Evolutionary conservation across 345 rosid species (phyloP), one percentile per base, ranked within the genome.

Genomic region (Murraya paniculata): DNA sequence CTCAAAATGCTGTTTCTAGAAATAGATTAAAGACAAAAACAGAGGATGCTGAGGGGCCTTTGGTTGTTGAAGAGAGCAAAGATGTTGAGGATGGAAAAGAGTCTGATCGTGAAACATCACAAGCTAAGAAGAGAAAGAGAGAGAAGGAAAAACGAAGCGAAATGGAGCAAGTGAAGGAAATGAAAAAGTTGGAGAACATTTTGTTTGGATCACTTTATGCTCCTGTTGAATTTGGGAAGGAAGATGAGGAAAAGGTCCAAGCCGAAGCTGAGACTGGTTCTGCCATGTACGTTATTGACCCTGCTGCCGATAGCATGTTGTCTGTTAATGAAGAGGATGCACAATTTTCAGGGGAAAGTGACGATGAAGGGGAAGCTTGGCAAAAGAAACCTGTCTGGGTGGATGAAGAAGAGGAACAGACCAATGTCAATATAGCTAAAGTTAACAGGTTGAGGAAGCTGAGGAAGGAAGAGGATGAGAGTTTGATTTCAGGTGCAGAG

Each of bases 361-460:
- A 84, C 53, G 87, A 72, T 41, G 94, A 81, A 58, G 90, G 83
- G 77, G 85, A 74, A 69, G 80, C 65, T 39, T 71, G 77, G 68
- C 73, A 80, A 73, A 88, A 87, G 79, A 85, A 87, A 80, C 88
- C 98, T 66, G 97, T 78, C 2, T 96, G 99, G 98, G 92, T 88
- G 55, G 99, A 96, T 78, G 98, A 96, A 64, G 99, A 96, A 85
- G 98, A 96, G 87, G 90, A 85, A 71, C 76, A 81, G 65, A 66
- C 89, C 6, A 82, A 55, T 24, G 58, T 96, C 41, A 82, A 94
- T 71, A 92, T 94, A 65, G 87, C 91, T 57, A 81, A 73, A 35
- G 92, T 86, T 53, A 96, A 89, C 73, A 89, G 99, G 75, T 76
- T 96, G 82, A 94, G 98, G 84, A 96, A 96, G 85, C 88, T 96